These are phyloP conservation scores for Termitomyces sp. DNA, from an alignment of 768 basidiomycete genomes.

Conservation along the genomic window DNA sequence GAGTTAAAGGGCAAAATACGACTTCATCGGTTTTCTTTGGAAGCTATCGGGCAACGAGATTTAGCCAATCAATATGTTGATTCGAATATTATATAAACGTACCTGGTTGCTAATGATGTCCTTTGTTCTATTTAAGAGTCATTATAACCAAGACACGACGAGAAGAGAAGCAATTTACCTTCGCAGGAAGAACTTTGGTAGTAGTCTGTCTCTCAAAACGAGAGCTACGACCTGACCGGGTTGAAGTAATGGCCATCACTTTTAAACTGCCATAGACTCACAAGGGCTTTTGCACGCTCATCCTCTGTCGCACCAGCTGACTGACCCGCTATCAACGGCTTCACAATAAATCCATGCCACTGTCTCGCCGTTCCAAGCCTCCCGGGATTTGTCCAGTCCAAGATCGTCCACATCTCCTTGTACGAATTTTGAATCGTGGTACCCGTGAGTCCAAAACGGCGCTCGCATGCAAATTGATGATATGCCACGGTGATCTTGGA, in stretches of 20 bases:
- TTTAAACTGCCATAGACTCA: constrained; percentile 19
- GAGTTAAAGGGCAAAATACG: constrained; percentile 87
- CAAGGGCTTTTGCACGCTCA: constrained; percentile 49
- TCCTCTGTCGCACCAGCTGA: constrained; percentile 58
- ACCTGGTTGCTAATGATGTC: constrained; percentile 69
- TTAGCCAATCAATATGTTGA: not conserved
- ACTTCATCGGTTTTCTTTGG: constrained; percentile 88
- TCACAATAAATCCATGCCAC: constrained; percentile 71
- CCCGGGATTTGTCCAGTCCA: constrained; percentile 90
- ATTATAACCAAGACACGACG: not conserved
- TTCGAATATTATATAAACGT: not conserved
- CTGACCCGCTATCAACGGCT: constrained; percentile 66
- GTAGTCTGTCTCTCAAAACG: constrained; percentile 55
- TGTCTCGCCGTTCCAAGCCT: constrained; percentile 64
- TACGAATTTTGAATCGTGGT: constrained; percentile 82
- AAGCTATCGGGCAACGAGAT: constrained; percentile 39
- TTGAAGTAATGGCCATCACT: not conserved
- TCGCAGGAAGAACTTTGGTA: constrained; percentile 82
- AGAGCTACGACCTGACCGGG: constrained; percentile 47
- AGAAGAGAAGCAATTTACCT: constrained; percentile 35
- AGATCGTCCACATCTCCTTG: constrained; percentile 85
- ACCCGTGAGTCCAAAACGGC: constrained; percentile 85
- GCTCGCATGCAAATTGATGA: constrained; percentile 57
- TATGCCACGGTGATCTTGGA: constrained; percentile 65
- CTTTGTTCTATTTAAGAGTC: constrained; percentile 49